phyloP scores from a whole-genome alignment of 2,329 filamentous ascomycete species.

The Cladosporium colombiae region DNA sequence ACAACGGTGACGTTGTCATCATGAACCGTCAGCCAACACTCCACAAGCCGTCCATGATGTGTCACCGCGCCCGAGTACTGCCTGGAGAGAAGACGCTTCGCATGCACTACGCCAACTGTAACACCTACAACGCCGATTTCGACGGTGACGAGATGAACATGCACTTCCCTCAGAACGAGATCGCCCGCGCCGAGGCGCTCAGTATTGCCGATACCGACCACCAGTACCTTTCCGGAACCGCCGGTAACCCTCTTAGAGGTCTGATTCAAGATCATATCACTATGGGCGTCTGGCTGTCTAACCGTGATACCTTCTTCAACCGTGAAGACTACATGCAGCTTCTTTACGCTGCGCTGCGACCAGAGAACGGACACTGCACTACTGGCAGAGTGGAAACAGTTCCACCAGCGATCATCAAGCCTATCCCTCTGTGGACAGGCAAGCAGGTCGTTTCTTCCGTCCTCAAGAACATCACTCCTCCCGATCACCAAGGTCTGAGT shows the following conservation, averaged over 20 bases:
- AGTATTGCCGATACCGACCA: constrained; percentile 95
- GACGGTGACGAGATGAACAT: constrained; percentile 99
- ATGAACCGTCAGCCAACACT: constrained; percentile 99
- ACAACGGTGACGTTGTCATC: constrained; percentile 93
- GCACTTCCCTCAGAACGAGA: constrained; percentile 97
- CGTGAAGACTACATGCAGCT: constrained; percentile 88
- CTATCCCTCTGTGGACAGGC: constrained; percentile 82
- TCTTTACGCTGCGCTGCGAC: constrained; percentile 85
- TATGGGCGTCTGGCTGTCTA: constrained; percentile 87
- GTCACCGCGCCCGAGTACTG: constrained; percentile 86
- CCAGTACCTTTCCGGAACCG: constrained; percentile 91
- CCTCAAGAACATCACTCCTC: constrained; percentile 84
- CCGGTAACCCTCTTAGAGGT: constrained; percentile 89
- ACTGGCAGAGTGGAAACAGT: constrained; percentile 80
- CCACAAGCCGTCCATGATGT: constrained; percentile 99
- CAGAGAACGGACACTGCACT: constrained; percentile 85
- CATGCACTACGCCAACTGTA: constrained; percentile 99
- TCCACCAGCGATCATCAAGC: constrained; percentile 78
- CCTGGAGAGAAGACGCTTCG: constrained; percentile 95
- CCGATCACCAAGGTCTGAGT: constrained; percentile 72
- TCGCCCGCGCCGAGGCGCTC: constrained; percentile 88
- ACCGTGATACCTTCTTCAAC: constrained; percentile 86
- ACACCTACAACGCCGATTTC: constrained; percentile 99
- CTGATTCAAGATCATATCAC: constrained; percentile 98
- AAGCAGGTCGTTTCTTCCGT: constrained; percentile 95